Percentiles rank a stretch among this genome's conserved stretches.
Conservation (phyloP, 768 basidiomycete genomes). For the Galerina marginata region DNA sequence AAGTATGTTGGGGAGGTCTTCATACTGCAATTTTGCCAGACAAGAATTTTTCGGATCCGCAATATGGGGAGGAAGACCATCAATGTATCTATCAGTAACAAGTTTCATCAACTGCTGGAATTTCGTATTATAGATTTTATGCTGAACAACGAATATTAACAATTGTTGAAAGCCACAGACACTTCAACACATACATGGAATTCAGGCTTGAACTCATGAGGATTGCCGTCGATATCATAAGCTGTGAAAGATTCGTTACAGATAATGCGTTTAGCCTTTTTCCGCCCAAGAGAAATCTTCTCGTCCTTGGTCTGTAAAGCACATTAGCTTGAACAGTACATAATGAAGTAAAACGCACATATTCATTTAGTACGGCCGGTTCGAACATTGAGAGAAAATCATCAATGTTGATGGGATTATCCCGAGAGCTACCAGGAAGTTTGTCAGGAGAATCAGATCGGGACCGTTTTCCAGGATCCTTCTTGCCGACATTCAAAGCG, state of each 20-base stretch:
- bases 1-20: not conserved
- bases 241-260: not conserved
- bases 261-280: not conserved
- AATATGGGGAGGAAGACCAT: not conserved
- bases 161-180: not conserved
- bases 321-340: not conserved
- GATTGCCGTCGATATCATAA: not conserved
- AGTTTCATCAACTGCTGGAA: not conserved
- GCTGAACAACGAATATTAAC: not conserved
- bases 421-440: not conserved
- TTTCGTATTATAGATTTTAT: not conserved
- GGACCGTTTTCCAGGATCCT: not conserved
- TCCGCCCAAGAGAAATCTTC: constrained; percentile 3
- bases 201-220: not conserved
- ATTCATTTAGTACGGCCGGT: not conserved
- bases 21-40: not conserved
- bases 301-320: constrained; percentile 4
- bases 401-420: constrained; percentile 11
- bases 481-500: not conserved
- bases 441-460: not conserved
- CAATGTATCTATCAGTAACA: not conserved
- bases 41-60: not conserved
- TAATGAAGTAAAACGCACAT: not conserved
- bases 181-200: not conserved
- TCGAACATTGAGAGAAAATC: constrained; percentile 4